Base-by-base conservation (phyloP, 2,329 filamentous ascomycete genomes). In the Scedosporium apiospermum region DNA sequence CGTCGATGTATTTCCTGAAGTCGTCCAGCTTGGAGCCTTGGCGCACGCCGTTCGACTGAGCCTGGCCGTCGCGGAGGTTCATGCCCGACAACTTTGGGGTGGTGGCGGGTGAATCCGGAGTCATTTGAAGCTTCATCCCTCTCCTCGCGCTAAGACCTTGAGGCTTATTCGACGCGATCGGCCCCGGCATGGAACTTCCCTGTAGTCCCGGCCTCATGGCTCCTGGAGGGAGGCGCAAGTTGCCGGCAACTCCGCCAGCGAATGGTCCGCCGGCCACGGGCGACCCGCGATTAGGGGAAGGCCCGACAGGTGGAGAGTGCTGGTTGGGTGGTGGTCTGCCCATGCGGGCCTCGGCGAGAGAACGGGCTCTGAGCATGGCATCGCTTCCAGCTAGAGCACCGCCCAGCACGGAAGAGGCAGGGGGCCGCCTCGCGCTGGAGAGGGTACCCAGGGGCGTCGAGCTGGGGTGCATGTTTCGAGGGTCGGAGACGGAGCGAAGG, bases 361-460 rank as follows among this genome's bases (percentile, higher is more conserved):
- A 77, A 62, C 74, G 74, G 63, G 79, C 80, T 66, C 79, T 80
- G 53, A 77, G 78, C 73, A 77, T 79, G 62, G 78, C 64, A 27
- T 74, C 75, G 63, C 71, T 74, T 65, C 74, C 75, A 61, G 76
- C 72, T 66, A 76, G 71, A 21, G 69, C 66, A 38, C 70, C 69
- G 57, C 69, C 68, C 46, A 72, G 61, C 71, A 72, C 23, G 42
- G 75, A 71, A 4, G 77, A 70, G 10, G 75, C 70, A 14, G 76
- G 75, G 21, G 75, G 85, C 58, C 82, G 78, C 64, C 85, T 78
- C 4, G 83, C 85, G 66, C 77, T 84, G 73, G 88, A 91, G 69
- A 96, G 78, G 63, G 90, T 83, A 49, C 91, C 91, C 3, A 93
- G 79, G 49, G 90, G 87, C 30, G 89, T 95, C n/a, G 92, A 96